Percentiles rank a stretch among this genome's conserved stretches.
These are phyloP conservation scores for Chytriomyces confervae DNA, from an alignment of 192 early-diverging fungal species.

Conservation along the genomic window DNA sequence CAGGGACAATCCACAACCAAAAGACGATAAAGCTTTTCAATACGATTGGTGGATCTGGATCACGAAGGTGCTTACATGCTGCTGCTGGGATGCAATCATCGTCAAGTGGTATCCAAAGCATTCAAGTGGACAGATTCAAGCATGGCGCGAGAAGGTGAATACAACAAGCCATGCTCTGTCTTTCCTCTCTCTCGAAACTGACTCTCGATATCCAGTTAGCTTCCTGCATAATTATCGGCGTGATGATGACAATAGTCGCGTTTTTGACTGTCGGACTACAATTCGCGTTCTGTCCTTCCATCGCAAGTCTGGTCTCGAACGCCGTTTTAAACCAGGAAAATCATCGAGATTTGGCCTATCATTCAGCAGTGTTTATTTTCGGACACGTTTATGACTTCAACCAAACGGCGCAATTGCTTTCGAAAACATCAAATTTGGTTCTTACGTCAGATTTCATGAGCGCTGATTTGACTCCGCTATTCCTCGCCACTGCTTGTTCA, in stretches of 20 bases:
- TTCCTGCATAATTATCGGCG: slow-evolving; percentile 52
- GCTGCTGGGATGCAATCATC: slow-evolving; percentile 37
- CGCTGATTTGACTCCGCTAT: slow-evolving; percentile 43
- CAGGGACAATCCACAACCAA: no score
- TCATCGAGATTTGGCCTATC: slow-evolving; percentile 38
- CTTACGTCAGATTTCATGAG: slow-evolving; percentile 46
- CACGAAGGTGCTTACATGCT: slow-evolving; percentile 44
- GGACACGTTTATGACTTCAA: slow-evolving; percentile 48
- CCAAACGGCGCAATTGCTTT: slow-evolving; percentile 26
- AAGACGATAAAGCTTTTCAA: background rate
- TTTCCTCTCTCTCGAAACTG: background rate
- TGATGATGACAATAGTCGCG: slow-evolving; percentile 40
- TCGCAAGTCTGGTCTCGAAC: background rate
- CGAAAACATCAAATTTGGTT: background rate
- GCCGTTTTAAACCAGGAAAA: slow-evolving; percentile 42
- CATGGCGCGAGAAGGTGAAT: slow-evolving; percentile 58
- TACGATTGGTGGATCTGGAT: slow-evolving; percentile 49
- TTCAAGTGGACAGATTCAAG: slow-evolving; percentile 42
- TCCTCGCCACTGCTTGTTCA: slow-evolving; percentile 3
- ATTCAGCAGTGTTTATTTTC: slow-evolving; percentile 38
- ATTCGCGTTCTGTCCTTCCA: slow-evolving; percentile 45
- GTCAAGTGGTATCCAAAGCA: slow-evolving; percentile 41
- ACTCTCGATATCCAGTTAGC: slow-evolving; percentile 36
- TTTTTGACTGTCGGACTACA: slow-evolving; percentile 57
- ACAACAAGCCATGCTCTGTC: background rate